Evolutionary conservation across 495 filamentous ascomycete species (phyloP), one percentile per base, ranked within the genome.

Genomic region (Parathielavia appendiculata): DNA sequence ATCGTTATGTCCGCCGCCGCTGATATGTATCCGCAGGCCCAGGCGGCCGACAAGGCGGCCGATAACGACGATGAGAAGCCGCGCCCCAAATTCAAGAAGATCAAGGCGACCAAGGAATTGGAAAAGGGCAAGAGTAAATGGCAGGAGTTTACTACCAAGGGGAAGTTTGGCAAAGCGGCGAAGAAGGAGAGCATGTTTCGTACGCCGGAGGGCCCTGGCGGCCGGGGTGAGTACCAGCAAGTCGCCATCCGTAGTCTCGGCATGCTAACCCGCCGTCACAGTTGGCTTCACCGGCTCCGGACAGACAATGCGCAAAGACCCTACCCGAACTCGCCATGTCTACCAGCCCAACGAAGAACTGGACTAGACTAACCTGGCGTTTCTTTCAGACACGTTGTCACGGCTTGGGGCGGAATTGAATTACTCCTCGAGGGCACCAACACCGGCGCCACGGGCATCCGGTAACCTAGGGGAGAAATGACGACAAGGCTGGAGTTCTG

Each of bases 131-230:
- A 96, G 78, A 90, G 79, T 63, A 96, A 93, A 66, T 98, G 93
- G 93, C 86, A 97, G 71, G 87, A 92, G 63, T 98, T 95, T 69
- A 84, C 82, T 40, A 77, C 76, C 63, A 95, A 92, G 75, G 86
- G 88, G 19, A 91, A 90, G 67, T 76, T 83, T 40, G 87, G 83
- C 47, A 91, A 89, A 71, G 62, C 74, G n/a, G 66, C 69, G 46
- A 91, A 89, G 75, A 96, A 96, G 77, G 91, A 97, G 16, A 95
- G 89, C 75, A 96, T 97, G 93, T 98, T 98, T 66, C 83, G 95
- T 26, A 96, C 92, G 2, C 89, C 88, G 0, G 90, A 95, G 26
- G 87, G 89, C 45, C 78, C 92, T 13, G 82, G 90, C 63, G 91
- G 89, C 47, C 80, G 90, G 86, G 92, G 92, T 96, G 76, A 62